Evolutionary conservation across 352 stramenopile species (phyloP).

Genomic region (Pythium brachiatum): DNA sequence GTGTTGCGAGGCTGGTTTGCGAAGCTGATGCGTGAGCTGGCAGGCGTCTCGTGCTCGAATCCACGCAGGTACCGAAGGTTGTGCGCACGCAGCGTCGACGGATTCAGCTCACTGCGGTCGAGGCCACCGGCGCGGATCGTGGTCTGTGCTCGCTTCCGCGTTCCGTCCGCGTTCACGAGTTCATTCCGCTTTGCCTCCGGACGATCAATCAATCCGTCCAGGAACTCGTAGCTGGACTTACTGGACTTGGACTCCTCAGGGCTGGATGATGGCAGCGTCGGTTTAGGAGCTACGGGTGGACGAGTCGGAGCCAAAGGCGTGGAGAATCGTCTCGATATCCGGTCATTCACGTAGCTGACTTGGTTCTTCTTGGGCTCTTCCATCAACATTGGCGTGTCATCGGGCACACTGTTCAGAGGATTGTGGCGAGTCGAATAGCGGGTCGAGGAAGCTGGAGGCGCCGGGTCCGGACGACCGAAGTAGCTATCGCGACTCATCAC

Average conservation of each 20-base stretch:
- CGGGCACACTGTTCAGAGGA: conserved; percentile 8
- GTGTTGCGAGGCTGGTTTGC: conserved; percentile 8
- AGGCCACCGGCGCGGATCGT: conserved; percentile 1
- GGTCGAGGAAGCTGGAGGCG: not conserved
- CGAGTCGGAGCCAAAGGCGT: conserved; percentile 1
- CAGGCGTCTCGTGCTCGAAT: conserved; percentile 6
- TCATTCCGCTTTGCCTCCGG: not conserved
- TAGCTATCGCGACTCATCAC: conserved; percentile 24
- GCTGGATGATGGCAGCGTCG: conserved; percentile 1
- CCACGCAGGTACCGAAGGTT: conserved; percentile 17
- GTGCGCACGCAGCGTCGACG: conserved; percentile 18
- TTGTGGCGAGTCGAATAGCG: conserved; percentile 11
- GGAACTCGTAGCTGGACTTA: conserved; percentile 23
- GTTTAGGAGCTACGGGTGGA: not conserved
- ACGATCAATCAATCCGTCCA: conserved; percentile 20
- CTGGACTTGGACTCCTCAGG: not conserved
- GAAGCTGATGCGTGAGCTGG: conserved; percentile 4
- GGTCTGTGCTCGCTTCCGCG: conserved; percentile 15
- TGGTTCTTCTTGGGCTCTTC: conserved; percentile 24
- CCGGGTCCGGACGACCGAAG: conserved; percentile 16
- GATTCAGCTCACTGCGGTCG: conserved; percentile 11
- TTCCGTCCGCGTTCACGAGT: conserved; percentile 2
- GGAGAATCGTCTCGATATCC: conserved; percentile 1
- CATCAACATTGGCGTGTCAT: conserved; percentile 18
- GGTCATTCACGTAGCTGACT: conserved; percentile 17